Evolutionary conservation across 2,329 filamentous ascomycete genomes (phyloP), one percentile per base, ranked within the genome.

Genomic region (Dothidotthia symphoricarpi): DNA sequence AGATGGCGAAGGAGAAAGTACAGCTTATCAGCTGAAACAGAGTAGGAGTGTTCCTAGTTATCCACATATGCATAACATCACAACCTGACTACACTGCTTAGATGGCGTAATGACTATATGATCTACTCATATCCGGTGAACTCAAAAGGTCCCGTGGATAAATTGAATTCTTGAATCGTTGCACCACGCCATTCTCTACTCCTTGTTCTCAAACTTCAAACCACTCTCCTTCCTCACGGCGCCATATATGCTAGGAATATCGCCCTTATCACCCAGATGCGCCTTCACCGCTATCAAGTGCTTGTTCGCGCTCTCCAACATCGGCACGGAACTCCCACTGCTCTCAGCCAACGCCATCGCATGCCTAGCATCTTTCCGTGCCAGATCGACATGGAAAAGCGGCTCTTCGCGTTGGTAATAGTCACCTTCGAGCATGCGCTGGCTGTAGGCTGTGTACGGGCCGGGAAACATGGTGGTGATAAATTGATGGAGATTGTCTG

Each of bases 201-300:
- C 57, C 26, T 57, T 55, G 29, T 66, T 66, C 59, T 87, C 85
- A 68, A 82, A 95, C 37, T 80, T 75, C 53, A 95, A 66, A 0
- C 88, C 88, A 17, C 78, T 79, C 61, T 88, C 83, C 68, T 83
- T 72, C 55, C 89, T 78, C 37, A 86, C 82, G 2, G 83, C 84
- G 0, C 89, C 89, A 69, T 95, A 95, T 25, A 95, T 84, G 9
- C 79, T 83, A 2, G 86, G 83, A 62, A 95, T 80, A 66, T 95
- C 90, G 0, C 88, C 88, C 50, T 75, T 80, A 29, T 77, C 75
- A 0, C 87, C 88, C 31, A 74, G 70, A 44, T 88, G 75, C 41
- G 83, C 78, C 64, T 87, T 83, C 2, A 95, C 82, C 39, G 72
- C 69, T 37, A 75, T 74, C 53, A 95, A 66, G 63, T 93, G 43